Percentiles rank a stretch among this genome's conserved stretches.
Evolutionary conservation across 2,329 filamentous ascomycete species (phyloP).

Genomic region (Exophiala sideris): DNA sequence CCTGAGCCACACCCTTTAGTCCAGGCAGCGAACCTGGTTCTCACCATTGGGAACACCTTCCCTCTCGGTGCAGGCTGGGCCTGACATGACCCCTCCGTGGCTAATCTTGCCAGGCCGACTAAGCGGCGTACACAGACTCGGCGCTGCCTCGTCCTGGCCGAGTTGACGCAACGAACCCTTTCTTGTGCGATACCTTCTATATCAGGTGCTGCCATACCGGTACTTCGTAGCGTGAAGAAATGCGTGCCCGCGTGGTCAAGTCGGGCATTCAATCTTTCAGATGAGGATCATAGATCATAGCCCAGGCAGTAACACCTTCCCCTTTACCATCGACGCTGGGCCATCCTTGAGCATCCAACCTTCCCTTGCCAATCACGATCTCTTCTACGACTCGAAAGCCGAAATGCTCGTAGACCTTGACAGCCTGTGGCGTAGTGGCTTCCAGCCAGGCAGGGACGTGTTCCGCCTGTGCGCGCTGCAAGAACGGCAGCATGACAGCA

Average conservation of each 20-base stretch:
- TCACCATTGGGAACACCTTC: too few relatives aligned
- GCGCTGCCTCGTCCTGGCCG: too few relatives aligned
- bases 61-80: too few relatives aligned
- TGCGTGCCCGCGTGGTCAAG: background rate
- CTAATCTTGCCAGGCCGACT: too few relatives aligned
- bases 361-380: constrained; percentile 18
- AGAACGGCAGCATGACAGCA: constrained; percentile 23
- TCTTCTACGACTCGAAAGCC: constrained; percentile 25
- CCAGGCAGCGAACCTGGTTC: too few relatives aligned
- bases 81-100: too few relatives aligned
- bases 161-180: too few relatives aligned
- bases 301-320: constrained; percentile 21
- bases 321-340: constrained; percentile 14
- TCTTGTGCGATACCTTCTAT: too few relatives aligned
- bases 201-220: too few relatives aligned
- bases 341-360: constrained; percentile 18
- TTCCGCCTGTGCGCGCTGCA: constrained; percentile 23
- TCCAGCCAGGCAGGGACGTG: constrained; percentile 26
- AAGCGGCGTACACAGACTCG: too few relatives aligned
- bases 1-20: too few relatives aligned
- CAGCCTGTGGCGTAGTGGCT: constrained; percentile 21
- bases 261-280: background rate
- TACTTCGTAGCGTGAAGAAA: background rate
- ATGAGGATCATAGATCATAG: constrained; percentile 16
- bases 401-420: constrained; percentile 21